Base-by-base conservation (phyloP, 192 early-diverging fungal genomes). In the Podila epigama region DNA sequence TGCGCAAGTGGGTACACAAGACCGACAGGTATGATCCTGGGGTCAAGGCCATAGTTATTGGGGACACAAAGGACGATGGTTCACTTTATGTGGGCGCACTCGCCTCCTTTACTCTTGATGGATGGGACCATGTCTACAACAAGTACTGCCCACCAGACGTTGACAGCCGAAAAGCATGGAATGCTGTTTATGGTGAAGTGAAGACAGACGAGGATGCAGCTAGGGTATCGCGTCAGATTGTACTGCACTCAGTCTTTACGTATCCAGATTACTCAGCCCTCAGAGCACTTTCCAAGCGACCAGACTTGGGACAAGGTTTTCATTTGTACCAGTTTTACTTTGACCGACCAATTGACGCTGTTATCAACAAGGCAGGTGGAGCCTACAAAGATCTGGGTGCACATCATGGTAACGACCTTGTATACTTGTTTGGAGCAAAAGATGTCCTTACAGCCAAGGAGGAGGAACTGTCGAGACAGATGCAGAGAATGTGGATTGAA, bases 391-490 rank as follows among this genome's bases (percentile, higher is more conserved):
- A 34, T 8, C 40, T 28, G 36, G 65, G 65, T 6, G 71, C 71
- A 5, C 65, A 75, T 62, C 71, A 75, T 35, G 71, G 65, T 2
- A 41, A 62, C 4, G 71, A 75, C n/a, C 28, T 75, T 28, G 59
- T 58, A n/a, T 75, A 27, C 29, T 16, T 75, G n/a, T 75, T 75
- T 57, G 71, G 52, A 34, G 60, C 69, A 10, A 29, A 55, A n/a
- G 40, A 40, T 1, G 53, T 75, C 0, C 62, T 75, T 11, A 63
- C 50, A 4, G 44, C 60, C 35, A 59, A 75, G 28, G 71, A 75
- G 9, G 51, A 18, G 25, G 22, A 12, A 11, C 42, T 75, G 4
- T 44, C 37, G 40, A 20, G 44, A 33, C 31, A 53, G 36, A 25
- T 75, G 2, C 71, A 63, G 48, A 61, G 22, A 6, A 56, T 60